A percentile compares a stretch with the other conserved stretches of the same genome.
phyloP scores from a whole-genome alignment of 164 flowering plant species.

The Tetracentron sinense region DNA sequence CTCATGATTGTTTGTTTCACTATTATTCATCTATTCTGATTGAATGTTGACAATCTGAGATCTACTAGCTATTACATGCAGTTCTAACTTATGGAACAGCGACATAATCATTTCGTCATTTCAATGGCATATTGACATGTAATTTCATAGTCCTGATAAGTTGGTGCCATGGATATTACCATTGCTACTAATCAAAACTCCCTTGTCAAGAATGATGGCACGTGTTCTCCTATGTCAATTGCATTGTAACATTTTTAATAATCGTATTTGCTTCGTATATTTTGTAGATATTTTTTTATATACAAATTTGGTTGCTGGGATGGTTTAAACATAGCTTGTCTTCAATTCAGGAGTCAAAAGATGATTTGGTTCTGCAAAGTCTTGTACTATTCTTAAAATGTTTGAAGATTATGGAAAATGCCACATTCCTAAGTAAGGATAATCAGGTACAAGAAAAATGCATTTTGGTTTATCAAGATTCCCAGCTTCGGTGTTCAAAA shows the following conservation, averaged over 20 bases:
- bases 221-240: no score
- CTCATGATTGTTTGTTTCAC: no score
- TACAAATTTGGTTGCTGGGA: slow-evolving; percentile 44
- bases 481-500: neutral
- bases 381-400: slow-evolving; percentile 64
- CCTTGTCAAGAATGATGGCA: no score
- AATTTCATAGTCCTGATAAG: neutral
- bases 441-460: slow-evolving; percentile 64
- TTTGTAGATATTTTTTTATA: neutral
- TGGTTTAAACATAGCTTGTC: slow-evolving; percentile 30
- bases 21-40: no score
- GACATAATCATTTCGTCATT: no score
- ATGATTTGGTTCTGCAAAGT: slow-evolving; percentile 35
- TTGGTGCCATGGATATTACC: neutral
- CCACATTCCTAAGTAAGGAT: slow-evolving; percentile 82
- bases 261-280: neutral
- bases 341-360: slow-evolving; percentile 29
- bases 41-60: no score
- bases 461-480: neutral
- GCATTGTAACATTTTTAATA: neutral
- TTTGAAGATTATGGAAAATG: slow-evolving; percentile 94
- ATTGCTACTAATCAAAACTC: neutral
- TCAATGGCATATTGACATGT: no score
- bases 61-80: no score
- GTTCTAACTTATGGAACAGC: no score